Conservation (phyloP, 2,329 filamentous ascomycete species). For the Emergomyces orientalis region DNA sequence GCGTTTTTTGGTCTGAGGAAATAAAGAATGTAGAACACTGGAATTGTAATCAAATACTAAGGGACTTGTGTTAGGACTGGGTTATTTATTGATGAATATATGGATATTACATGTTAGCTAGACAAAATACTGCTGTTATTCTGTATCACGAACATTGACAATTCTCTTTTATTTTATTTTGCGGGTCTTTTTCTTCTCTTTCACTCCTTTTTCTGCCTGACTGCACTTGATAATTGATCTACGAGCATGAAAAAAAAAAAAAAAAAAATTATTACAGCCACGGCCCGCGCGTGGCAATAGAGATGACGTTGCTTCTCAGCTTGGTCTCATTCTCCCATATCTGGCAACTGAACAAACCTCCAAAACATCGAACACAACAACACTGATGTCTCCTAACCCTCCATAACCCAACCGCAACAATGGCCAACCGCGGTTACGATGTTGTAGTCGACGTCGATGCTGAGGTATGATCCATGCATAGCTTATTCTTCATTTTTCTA, state of each 20-base stretch:
- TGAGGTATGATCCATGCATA: constrained; percentile 53
- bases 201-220: no score
- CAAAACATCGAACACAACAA: constrained; percentile 1
- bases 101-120: neutral
- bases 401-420: constrained; percentile 30
- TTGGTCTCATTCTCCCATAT: neutral
- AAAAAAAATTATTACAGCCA: no score
- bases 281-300: constrained; percentile 10
- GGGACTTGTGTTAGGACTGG: neutral
- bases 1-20: no score
- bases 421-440: constrained; percentile 86
- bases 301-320: neutral
- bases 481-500: neutral
- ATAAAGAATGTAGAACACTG: neutral
- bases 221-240: no score
- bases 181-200: no score
- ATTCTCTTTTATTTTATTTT: neutral
- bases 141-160: neutral
- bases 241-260: no score
- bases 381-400: neutral
- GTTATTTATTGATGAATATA: neutral
- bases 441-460: constrained; percentile 96
- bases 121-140: neutral
- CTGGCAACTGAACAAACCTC: constrained; percentile 2
- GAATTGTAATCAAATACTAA: neutral